Evolutionary conservation across 2,329 filamentous ascomycete genomes (phyloP).

Genomic region (Penicillium decumbens): DNA sequence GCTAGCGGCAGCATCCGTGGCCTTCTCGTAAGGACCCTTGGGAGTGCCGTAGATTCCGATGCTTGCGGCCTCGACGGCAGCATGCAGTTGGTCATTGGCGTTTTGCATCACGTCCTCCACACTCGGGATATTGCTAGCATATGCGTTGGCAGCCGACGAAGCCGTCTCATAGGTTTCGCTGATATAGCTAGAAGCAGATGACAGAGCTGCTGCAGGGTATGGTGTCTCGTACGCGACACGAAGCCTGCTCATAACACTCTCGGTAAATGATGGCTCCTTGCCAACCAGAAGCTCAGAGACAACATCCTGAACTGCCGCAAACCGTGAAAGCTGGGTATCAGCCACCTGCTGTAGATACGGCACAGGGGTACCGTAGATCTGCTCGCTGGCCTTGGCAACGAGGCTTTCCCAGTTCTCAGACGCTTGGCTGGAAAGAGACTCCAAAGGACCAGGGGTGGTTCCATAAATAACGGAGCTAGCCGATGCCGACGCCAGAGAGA

Average conservation of each 20-base stretch:
- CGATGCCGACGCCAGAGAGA: constrained; percentile 37
- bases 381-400: constrained; percentile 61
- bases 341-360: constrained; percentile 62
- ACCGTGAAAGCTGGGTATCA: constrained; percentile 59
- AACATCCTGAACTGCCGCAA: constrained; percentile 64
- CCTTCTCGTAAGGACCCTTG: constrained; percentile 52
- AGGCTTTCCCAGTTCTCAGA: constrained; percentile 61
- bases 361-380: constrained; percentile 64
- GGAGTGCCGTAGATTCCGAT: constrained; percentile 54
- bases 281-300: constrained; percentile 72
- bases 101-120: constrained; percentile 55
- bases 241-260: constrained; percentile 70
- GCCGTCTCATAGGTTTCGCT: constrained; percentile 45
- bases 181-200: constrained; percentile 52
- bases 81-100: constrained; percentile 54
- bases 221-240: constrained; percentile 68
- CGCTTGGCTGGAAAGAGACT: constrained; percentile 52
- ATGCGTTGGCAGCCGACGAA: constrained; percentile 30
- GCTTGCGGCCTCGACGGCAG: constrained; percentile 57
- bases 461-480: constrained; percentile 47
- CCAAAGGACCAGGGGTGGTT: constrained; percentile 37
- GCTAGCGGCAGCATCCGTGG: constrained; percentile 50
- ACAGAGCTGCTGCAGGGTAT: constrained; percentile 31
- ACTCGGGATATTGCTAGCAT: constrained; percentile 53
- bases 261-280: constrained; percentile 74